Evolutionary conservation across 164 flowering plant genomes (phyloP).

Genomic region (Stephania japonica): DNA sequence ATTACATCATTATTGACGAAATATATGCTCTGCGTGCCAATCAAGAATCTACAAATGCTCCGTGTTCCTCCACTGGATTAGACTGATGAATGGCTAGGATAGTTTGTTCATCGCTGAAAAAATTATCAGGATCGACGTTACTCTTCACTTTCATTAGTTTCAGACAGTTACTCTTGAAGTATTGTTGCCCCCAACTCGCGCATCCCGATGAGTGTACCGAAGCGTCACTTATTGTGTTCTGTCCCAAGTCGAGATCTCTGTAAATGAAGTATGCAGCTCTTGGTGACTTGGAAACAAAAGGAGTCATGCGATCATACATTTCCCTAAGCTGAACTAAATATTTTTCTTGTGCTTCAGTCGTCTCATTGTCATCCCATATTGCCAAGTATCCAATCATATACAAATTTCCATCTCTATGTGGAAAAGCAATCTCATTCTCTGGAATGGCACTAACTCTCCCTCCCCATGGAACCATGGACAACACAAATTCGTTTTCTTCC

Average conservation of each 20-base stretch:
- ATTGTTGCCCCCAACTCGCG: slow-evolving; percentile 2
- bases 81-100: slow-evolving; percentile 1
- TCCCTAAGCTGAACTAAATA: not conserved
- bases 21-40: too few species aligned
- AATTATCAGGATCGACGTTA: slow-evolving; percentile 31
- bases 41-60: too few species aligned
- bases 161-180: slow-evolving; percentile 27
- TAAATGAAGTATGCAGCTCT: slow-evolving; percentile 4
- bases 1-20: too few species aligned
- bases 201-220: slow-evolving; percentile 17
- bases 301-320: not conserved
- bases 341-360: not conserved
- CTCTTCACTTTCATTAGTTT: slow-evolving; percentile 34
- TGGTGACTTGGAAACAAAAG: slow-evolving; percentile 3
- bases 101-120: slow-evolving; percentile 23
- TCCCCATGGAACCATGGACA: not conserved
- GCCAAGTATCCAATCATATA: not conserved
- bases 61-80: too few species aligned
- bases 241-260: slow-evolving; percentile 13
- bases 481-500: not conserved
- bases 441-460: not conserved
- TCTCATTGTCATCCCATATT: not conserved
- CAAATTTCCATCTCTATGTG: slow-evolving; percentile 4
- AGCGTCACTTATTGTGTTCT: not conserved
- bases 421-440: not conserved